Evolutionary conservation across 371 early-diverging fungal genomes (phyloP), one percentile per base, ranked within the genome.

Genomic region (Apophysomyces sp.): DNA sequence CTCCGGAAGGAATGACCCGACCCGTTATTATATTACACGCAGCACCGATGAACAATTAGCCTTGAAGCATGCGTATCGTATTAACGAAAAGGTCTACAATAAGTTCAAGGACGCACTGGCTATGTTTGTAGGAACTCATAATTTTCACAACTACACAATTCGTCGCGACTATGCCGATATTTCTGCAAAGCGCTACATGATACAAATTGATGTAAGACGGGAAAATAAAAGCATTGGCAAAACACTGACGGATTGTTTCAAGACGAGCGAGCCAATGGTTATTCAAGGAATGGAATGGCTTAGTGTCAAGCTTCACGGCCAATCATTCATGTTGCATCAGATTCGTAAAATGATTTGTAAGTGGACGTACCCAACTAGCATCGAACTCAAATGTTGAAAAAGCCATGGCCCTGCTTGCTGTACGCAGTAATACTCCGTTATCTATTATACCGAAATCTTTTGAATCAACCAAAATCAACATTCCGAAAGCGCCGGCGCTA

Each of bases 261-360:
- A 87, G 89, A 76, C 76, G 24, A 62, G 77, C 13, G 91, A 93
- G 3, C 97, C 96, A 13, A 91, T 86, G 70, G 60, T 92, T n/a
- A 81, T 84, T 31, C 72, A 87, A 21, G 94, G 87, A 0, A 82
- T 81, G 37, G 98, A 99, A 69, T 99, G 99, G 98, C 64, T 99
- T 21, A 88, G 88, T 40, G 73, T 99, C 36, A 89, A 88, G 64
- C 90, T 99, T 18, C 89, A 94, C 53, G 99, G 99, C 3, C 98
- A 99, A 76, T 92, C 97, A 31, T 99, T 99, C 69, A 96, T 99
- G 97, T 82, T 99, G 34, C 99, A 99, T 79, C 99, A 98, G 75
- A 99, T 99, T 64, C 92, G 99, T 57, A 99, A 99, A 73, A 99
- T 99, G 99, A 90, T 99, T 60, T 93, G 96, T 69, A 76, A 76